Base-by-base conservation (phyloP, 2,329 filamentous ascomycete genomes). In the Didymella pinodella region DNA sequence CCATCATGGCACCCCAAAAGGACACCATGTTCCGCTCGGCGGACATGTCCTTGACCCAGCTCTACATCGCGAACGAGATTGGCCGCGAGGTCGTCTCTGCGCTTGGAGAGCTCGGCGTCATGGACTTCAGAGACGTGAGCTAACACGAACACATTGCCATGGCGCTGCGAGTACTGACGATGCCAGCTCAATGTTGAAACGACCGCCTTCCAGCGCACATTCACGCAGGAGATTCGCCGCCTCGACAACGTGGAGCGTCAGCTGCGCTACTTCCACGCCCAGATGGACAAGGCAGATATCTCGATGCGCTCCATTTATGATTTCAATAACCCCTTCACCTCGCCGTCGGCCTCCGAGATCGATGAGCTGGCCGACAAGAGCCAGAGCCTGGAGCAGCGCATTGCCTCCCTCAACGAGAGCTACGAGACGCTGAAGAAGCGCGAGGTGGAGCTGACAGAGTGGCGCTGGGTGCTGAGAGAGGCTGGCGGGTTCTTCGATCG, bases 41-140 rank as follows among this genome's bases (percentile, higher is more conserved):
- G 91, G 92, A 97, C 81, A 99, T 99, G 95, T 97, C 93, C 86
- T 90, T 99, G 90, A 96, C 96, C 75, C 95, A 99, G 88, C 90
- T 99, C 75, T 99, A 98, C 82, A 96, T 99, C 74, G 92, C 95
- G 75, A 98, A 97, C 78, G 95, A 99, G 85, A 98, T 99, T 71
- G 94, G 95, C 71, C 89, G 95, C 76, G 96, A 99, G 83, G 94
- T 97, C 72, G 93, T 98, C 65, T 97, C 93, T 76, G 94, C 94
- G 56, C 84, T 99, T 66, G 95, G 95, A 76, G 95, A 99, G 85
- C 87, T 99, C 74, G 95, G 95, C 58, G 86, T 95, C 73, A 93
- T 98, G 78, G 93, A 98, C 80, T 99, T 99, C 77, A 88, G 95
- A 81, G 95, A 99, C 86, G 94, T 98, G 85, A 77, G 90, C 81